phyloP scores from a whole-genome alignment of 352 stramenopile species.

The Phytophthora syringae region DNA sequence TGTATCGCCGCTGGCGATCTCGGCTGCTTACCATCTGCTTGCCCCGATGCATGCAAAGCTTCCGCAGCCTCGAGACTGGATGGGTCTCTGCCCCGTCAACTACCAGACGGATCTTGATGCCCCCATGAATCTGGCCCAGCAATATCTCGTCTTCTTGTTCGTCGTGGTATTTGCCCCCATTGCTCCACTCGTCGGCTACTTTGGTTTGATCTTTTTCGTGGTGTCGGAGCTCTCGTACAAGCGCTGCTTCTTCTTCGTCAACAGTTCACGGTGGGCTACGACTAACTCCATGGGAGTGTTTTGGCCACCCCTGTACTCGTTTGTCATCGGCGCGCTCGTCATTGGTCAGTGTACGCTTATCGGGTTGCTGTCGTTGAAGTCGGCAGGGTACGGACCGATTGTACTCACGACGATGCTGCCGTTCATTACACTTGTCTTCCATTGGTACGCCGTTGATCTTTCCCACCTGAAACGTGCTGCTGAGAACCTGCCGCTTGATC shows the following conservation, averaged over 20 bases:
- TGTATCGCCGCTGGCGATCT: conserved; percentile 53
- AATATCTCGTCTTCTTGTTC: conserved; percentile 79
- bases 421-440: conserved; percentile 64
- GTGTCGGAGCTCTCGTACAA: conserved; percentile 76
- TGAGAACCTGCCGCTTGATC: conserved; percentile 63
- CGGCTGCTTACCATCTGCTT: conserved; percentile 48
- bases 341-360: conserved; percentile 73
- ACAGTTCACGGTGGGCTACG: conserved; percentile 58
- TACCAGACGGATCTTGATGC: conserved; percentile 61
- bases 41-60: conserved; percentile 63
- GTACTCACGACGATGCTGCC: conserved; percentile 51
- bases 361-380: conserved; percentile 73
- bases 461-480: conserved; percentile 53
- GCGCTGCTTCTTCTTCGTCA: conserved; percentile 74
- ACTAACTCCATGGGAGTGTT: conserved; percentile 69
- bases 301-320: conserved; percentile 75
- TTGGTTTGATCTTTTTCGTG: conserved; percentile 68
- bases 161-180: conserved; percentile 78
- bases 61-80: conserved; percentile 54
- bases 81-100: conserved; percentile 62
- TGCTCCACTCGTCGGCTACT: conserved; percentile 71
- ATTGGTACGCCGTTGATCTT: conserved; percentile 67
- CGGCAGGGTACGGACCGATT: conserved; percentile 50
- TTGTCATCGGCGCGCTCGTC: conserved; percentile 64
- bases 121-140: conserved; percentile 63